Evolutionary conservation across 2,329 filamentous ascomycete species (phyloP).

Genomic region (Metarhizium guizhouense): DNA sequence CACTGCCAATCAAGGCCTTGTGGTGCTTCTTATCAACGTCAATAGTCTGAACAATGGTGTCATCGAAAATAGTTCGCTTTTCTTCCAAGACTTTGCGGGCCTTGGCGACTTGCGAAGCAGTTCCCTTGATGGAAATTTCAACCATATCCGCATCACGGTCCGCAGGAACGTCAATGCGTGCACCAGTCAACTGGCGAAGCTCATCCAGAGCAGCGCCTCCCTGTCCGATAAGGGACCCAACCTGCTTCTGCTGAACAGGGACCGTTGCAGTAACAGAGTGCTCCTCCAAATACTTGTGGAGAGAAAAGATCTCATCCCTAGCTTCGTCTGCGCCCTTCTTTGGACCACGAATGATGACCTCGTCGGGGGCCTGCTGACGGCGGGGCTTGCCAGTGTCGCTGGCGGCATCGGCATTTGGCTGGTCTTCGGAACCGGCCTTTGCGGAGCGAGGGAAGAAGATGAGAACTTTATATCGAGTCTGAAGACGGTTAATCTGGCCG

Average conservation of each 20-base stretch:
- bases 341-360: constrained; percentile 84
- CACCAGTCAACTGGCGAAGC: constrained; percentile 73
- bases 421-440: constrained; percentile 59
- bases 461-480: constrained; percentile 85
- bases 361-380: constrained; percentile 70
- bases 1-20: constrained; percentile 76
- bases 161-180: constrained; percentile 85
- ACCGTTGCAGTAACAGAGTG: constrained; percentile 74
- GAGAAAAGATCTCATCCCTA: constrained; percentile 79
- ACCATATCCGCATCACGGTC: constrained; percentile 66
- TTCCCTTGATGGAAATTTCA: constrained; percentile 87
- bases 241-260: constrained; percentile 79
- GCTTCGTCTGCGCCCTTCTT: constrained; percentile 89
- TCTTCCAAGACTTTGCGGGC: constrained; percentile 86
- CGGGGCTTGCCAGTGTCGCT: constrained; percentile 59
- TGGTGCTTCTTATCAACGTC: constrained; percentile 95
- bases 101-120: constrained; percentile 80
- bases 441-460: constrained; percentile 79
- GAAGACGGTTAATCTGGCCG: constrained; percentile 80
- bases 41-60: constrained; percentile 75
- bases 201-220: constrained; percentile 87
- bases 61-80: constrained; percentile 78
- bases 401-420: constrained; percentile 57
- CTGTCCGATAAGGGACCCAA: constrained; percentile 89
- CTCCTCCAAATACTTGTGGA: constrained; percentile 84